Conservation (phyloP, 345 rosid species). For the Anacardium occidentale region DNA sequence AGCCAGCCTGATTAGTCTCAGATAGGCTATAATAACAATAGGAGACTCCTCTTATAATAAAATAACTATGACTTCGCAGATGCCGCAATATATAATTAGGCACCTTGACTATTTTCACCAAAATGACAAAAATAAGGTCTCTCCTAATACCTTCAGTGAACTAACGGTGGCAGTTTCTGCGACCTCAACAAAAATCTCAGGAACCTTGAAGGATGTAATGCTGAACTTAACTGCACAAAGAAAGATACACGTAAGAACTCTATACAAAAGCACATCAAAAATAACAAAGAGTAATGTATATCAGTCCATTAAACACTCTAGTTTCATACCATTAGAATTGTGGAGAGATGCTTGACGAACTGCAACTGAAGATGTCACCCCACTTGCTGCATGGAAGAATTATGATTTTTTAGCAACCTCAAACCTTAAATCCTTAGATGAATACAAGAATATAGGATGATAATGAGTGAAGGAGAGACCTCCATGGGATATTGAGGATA, state of each 20-base stretch:
- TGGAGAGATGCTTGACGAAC: conserved; percentile 45
- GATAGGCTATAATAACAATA: background rate
- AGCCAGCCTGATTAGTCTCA: conserved; percentile 2
- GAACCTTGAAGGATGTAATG: conserved; percentile 84
- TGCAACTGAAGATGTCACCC: conserved; percentile 37
- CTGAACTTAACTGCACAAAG: conserved; percentile 77
- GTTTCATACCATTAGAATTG: conserved; percentile 66
- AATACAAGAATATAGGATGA: conserved; percentile 6
- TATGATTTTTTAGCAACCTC: conserved; percentile 24
- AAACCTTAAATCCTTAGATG: conserved; percentile 11
- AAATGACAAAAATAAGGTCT: background rate
- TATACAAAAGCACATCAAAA: background rate
- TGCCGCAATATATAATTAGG: background rate
- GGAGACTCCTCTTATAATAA: background rate
- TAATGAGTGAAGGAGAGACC: conserved; percentile 34
- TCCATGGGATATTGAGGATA: conserved; percentile 33
- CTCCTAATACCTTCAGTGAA: conserved; percentile 68
- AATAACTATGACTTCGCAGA: background rate
- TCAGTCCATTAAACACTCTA: conserved; percentile 21
- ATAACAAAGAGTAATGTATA: conserved; percentile 14
- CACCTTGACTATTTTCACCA: background rate
- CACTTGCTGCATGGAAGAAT: conserved; percentile 40
- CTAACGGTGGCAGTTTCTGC: conserved; percentile 84
- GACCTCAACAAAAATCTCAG: conserved; percentile 84
- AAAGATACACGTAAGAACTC: conserved; percentile 30